These are phyloP conservation scores for sunflower (Helianthus annuus) DNA, from an alignment of 129 eudicot genomes.

Conservation along the genomic window DNA sequence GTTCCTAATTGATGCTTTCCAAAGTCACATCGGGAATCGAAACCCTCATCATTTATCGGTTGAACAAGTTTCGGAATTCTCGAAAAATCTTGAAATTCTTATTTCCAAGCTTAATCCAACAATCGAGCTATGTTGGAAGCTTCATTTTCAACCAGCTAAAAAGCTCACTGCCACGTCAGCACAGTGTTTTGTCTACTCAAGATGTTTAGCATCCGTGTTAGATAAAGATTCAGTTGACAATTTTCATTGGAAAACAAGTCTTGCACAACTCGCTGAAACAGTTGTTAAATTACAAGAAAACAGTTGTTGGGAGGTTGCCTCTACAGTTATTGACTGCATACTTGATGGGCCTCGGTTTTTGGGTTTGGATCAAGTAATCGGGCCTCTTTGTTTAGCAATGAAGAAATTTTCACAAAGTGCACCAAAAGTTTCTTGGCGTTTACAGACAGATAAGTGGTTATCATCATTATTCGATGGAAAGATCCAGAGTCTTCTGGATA, in stretches of 20 bases:
- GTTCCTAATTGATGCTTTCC: constrained; percentile 59
- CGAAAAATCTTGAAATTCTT: constrained; percentile 53
- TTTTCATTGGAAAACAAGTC: constrained; percentile 55
- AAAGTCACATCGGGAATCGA: constrained; percentile 23
- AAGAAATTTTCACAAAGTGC: constrained; percentile 64
- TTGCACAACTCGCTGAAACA: constrained; percentile 67
- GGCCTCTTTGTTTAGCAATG: constrained; percentile 54
- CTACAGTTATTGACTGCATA: constrained; percentile 62
- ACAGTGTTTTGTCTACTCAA: constrained; percentile 66
- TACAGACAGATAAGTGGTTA: constrained; percentile 75
- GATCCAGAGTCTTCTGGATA: constrained; percentile 37
- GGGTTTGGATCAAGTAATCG: constrained; percentile 48
- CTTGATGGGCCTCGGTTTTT: constrained; percentile 51
- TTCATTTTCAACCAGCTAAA: constrained; percentile 63
- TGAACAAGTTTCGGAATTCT: constrained; percentile 54
- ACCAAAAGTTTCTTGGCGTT: constrained; percentile 78
- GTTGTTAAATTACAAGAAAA: constrained; percentile 51
- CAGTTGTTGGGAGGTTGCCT: constrained; percentile 87
- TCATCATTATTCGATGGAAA: constrained; percentile 55
- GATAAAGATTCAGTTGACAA: constrained; percentile 38
- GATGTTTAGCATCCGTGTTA: constrained; percentile 53
- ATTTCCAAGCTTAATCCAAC: constrained; percentile 61
- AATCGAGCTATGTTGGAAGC: constrained; percentile 75
- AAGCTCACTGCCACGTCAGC: constrained; percentile 52
- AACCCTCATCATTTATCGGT: constrained; percentile 43